Evolutionary conservation across 129 eudicot genomes (phyloP).

Genomic region (Mikania micrantha): DNA sequence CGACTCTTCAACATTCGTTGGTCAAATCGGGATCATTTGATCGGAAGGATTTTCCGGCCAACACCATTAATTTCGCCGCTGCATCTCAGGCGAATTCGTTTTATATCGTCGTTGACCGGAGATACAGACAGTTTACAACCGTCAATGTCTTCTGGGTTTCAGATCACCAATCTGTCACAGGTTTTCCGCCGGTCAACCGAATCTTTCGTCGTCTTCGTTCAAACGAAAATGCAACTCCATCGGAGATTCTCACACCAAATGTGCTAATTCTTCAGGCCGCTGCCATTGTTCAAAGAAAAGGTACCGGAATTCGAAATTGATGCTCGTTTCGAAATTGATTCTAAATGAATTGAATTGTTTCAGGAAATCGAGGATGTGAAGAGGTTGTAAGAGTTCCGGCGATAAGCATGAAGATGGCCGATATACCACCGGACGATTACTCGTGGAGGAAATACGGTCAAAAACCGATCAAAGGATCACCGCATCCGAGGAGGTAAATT

Average conservation of each 20-base stretch:
- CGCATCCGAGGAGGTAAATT: conserved; percentile 71
- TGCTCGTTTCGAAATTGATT: too few relatives aligned
- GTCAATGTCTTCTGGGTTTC: conserved; percentile 89
- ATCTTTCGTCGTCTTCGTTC: conserved; percentile 60
- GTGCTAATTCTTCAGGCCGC: conserved; percentile 65
- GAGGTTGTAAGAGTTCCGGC: conserved; percentile 78
- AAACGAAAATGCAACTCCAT: conserved; percentile 86
- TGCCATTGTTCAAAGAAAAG: conserved; percentile 97
- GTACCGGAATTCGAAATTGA: conserved; percentile 37
- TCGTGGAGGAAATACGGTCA: conserved; percentile 99
- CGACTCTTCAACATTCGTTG: conserved; percentile 22
- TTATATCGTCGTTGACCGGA: conserved; percentile 61
- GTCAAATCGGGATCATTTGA: conserved; percentile 36
- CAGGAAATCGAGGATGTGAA: conserved; percentile 83
- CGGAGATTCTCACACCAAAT: conserved; percentile 65
- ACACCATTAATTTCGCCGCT: conserved; percentile 56
- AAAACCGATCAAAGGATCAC: conserved; percentile 96
- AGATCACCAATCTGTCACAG: conserved; percentile 69
- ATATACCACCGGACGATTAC: conserved; percentile 92
- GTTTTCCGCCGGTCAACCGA: conserved; percentile 74
- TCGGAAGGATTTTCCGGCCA: conserved; percentile 49
- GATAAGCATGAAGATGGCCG: conserved; percentile 91
- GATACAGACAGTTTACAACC: conserved; percentile 70
- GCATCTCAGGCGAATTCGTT: conserved; percentile 44
- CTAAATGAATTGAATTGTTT: conserved; percentile 6